Base-by-base conservation (phyloP, 225 moss, liverwort and hornwort species). In the Neckera pumila region DNA sequence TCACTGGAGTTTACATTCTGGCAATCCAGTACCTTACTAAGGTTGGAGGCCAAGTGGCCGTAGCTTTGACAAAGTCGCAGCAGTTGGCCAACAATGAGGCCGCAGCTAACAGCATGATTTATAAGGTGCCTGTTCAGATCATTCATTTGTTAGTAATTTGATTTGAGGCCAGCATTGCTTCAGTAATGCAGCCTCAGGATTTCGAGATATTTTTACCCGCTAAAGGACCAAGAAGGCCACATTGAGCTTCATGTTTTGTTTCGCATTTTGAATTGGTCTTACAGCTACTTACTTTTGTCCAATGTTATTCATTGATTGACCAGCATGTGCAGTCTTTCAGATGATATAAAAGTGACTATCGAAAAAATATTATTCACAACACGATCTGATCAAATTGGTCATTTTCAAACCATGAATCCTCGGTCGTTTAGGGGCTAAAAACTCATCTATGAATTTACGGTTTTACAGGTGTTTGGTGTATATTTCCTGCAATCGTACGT, bases 401-500 rank as follows among this genome's bases (percentile, higher is more conserved):
- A 22, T 71, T 56, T 57, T 21, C 12, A 71, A 71, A 71, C 42
- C 30, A n/a, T n/a, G 51, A 51, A 66, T 51, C 9, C 19, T 27
- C 20, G 9, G 6, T 58, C 26, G 72, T 58, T 15, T 45, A 72
- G 45, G 25, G 17, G 9, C 42, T 34, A 45, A n/a, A 45, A 56
- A 83, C 36, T 83, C 28, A 66, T 57, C n/a, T 56, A 16, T 58
- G 76, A 42, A 65, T 64, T 66, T 66, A 28, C 34, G 69, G 56
- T 64, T 62, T 15, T 28, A 40, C 87, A 93, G 93, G 89, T 95
- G 61, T 95, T 95, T 63, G 95, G 95, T 51, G 85, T 95, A 8
- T 95, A 95, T 69, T 95, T 95, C 87, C 79, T 95, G 90, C 95
- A 95, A 88, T 95, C 95, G 14, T 95, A 95, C 69, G 91, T 95